A percentile compares a stretch with the other conserved stretches of the same genome.
Evolutionary conservation across 192 early-diverging fungal species (phyloP).

Genomic region (Dimargaris xerosporica): DNA sequence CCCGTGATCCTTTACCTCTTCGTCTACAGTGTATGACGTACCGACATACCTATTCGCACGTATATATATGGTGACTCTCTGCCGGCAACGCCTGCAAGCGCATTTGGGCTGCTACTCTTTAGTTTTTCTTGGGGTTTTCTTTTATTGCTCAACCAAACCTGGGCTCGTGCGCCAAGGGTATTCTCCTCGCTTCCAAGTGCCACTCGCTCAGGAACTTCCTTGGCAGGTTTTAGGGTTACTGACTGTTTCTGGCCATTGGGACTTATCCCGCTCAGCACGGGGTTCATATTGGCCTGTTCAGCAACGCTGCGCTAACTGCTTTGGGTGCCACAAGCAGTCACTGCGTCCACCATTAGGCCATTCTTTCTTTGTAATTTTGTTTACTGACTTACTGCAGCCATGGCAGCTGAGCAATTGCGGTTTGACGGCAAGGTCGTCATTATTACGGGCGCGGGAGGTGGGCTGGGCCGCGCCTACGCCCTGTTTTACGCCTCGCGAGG

Average conservation of each 20-base stretch:
- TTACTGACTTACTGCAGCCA: background rate
- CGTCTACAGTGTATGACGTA: no score
- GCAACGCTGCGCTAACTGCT: background rate
- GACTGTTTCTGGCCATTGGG: background rate
- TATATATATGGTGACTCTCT: no score
- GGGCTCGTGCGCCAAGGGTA: no score
- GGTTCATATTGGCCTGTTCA: background rate
- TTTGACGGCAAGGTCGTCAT: slow-evolving; percentile 71
- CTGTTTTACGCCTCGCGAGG: slow-evolving; percentile 79
- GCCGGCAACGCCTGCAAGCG: no score
- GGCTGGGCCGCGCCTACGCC: slow-evolving; percentile 82
- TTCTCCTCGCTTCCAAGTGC: no score
- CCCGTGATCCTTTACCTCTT: no score
- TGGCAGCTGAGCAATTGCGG: slow-evolving; percentile 28
- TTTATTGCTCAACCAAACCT: no score
- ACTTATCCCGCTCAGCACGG: background rate
- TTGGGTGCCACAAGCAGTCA: background rate
- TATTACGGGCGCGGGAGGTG: slow-evolving; percentile 80
- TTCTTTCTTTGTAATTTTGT: background rate
- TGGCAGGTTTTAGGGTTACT: background rate
- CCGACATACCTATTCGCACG: no score
- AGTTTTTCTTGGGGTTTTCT: no score
- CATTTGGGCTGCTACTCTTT: no score
- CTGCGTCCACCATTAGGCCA: background rate
- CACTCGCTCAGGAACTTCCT: no score